Evolutionary conservation across 345 rosid genomes (phyloP).

Genomic region (Cardamine occulta): DNA sequence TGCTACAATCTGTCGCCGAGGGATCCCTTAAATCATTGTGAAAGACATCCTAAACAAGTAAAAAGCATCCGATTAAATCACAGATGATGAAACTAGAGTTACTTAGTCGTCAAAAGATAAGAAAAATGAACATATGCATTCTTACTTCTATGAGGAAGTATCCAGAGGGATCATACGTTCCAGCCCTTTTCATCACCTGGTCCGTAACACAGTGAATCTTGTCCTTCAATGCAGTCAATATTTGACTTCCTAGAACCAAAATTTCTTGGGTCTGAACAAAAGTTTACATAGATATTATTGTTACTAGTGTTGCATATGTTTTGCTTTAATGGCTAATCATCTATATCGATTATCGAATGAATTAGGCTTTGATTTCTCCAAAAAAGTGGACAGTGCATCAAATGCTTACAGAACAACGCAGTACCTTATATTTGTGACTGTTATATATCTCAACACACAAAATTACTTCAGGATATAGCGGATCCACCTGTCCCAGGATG

Average conservation of each 20-base stretch:
- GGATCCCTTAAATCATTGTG: conserved; percentile 79
- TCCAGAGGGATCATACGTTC: conserved; percentile 74
- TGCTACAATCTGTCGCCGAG: conserved; percentile 64
- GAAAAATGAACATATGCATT: background rate
- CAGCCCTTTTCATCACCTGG: conserved; percentile 77
- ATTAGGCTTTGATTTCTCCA: background rate
- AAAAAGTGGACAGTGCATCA: background rate
- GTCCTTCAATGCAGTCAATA: conserved; percentile 74
- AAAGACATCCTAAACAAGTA: conserved; percentile 60
- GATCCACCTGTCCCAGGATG: conserved; percentile 45
- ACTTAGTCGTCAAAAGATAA: background rate
- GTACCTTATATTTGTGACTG: conserved; percentile 57
- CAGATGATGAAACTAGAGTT: conserved; percentile 1
- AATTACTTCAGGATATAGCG: conserved; percentile 62
- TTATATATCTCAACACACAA: conserved; percentile 78
- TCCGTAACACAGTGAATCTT: conserved; percentile 77
- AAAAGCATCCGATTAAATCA: conserved; percentile 18
- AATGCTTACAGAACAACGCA: conserved; percentile 10
- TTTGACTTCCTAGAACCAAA: conserved; percentile 75
- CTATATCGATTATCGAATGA: background rate
- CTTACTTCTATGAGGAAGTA: conserved; percentile 88
- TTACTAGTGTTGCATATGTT: conserved; percentile 5
- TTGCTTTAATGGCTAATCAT: background rate
- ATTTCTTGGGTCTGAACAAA: conserved; percentile 75
- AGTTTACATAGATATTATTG: background rate